Conservation (phyloP, 352 stramenopile genomes). For the Phytophthora multivora region DNA sequence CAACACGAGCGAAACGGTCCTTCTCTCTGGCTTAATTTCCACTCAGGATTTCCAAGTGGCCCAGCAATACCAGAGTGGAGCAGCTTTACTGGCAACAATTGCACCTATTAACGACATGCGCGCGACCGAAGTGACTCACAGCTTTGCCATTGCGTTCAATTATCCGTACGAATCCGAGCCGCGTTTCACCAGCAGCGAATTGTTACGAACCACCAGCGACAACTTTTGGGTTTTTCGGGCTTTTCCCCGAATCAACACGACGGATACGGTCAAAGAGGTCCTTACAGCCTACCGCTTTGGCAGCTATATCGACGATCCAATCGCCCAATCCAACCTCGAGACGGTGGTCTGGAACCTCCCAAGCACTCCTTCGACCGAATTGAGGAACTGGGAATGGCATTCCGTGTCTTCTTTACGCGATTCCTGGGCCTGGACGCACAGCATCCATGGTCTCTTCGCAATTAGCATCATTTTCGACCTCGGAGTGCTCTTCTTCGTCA, state of each 20-base stretch:
- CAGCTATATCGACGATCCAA: constrained; percentile 30
- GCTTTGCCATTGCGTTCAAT: constrained; percentile 24
- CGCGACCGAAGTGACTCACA: constrained; percentile 9
- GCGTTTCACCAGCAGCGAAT: constrained; percentile 15
- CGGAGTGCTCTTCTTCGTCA: constrained; percentile 36
- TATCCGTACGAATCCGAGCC: constrained; percentile 26
- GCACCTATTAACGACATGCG: constrained; percentile 31
- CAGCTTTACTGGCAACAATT: constrained; percentile 16
- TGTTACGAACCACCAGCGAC: constrained; percentile 4
- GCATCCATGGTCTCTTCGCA: constrained; percentile 41
- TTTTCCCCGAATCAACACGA: constrained; percentile 1
- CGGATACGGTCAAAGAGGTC: constrained; percentile 16
- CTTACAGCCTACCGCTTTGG: constrained; percentile 29
- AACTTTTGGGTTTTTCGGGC: constrained; percentile 17
- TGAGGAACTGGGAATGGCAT: constrained; percentile 29
- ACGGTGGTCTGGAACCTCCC: constrained; percentile 26
- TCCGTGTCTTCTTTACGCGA: constrained; percentile 32
- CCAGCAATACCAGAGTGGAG: constrained; percentile 17
- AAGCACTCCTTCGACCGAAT: constrained; percentile 15
- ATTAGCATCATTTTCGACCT: constrained; percentile 35
- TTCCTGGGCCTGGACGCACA: constrained; percentile 50
- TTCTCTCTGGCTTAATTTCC: constrained; percentile 25
- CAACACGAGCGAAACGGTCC: constrained; percentile 8
- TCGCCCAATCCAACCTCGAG: constrained; percentile 46
- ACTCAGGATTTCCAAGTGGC: constrained; percentile 28